Evolutionary conservation across 148 eudicot genomes (phyloP), one percentile per base, ranked within the genome.

Genomic region (Selenicereus undatus): DNA sequence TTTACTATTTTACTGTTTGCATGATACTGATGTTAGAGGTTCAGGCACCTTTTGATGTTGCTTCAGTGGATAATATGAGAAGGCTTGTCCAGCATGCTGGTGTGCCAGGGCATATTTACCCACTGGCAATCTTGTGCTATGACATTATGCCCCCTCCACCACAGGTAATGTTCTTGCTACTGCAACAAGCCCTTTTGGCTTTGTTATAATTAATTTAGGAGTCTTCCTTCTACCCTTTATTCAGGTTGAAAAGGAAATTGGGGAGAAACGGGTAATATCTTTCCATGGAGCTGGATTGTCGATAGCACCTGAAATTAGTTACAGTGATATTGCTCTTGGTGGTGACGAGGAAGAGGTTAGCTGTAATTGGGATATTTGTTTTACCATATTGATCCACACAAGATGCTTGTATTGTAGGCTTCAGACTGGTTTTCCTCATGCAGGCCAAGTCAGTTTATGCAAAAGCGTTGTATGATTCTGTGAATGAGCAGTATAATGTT

Each of bases 121-220:
- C 99, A 50, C 64, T 96, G 43, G 86, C 99, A 35, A 22, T 93
- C 71, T 77, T 93, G 76, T 96, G 99, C 89, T 39, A 96, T 82
- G 94, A 96, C 85, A 90, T 96, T 75, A 96, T 96, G 99, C 99
- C 99, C 54, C 99, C 99, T 83, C 99, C 99, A 50, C 84, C 82
- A 16, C 89, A 90, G 97, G 99, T 96, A 79, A 66, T 70, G 65
- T 80, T 72, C 73, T 80, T 82, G 51, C 78, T 78, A 78, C 77
- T 80, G 68, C 17, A 30, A 22, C 48, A 24, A 56, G 50, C 85
- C 48, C 58, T 8, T 30, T 29, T 22, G 4, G 22, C 48, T 56
- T 50, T 64, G 16, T 21, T 39, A 51, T 81, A 24, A n/a, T 20
- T 27, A 22, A 6, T 48, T 52, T 60, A 60, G 7, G 52, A 76